These are phyloP conservation scores for Trichoderma brevicompactum DNA, from an alignment of 2,329 filamentous ascomycete genomes.

Conservation along the genomic window DNA sequence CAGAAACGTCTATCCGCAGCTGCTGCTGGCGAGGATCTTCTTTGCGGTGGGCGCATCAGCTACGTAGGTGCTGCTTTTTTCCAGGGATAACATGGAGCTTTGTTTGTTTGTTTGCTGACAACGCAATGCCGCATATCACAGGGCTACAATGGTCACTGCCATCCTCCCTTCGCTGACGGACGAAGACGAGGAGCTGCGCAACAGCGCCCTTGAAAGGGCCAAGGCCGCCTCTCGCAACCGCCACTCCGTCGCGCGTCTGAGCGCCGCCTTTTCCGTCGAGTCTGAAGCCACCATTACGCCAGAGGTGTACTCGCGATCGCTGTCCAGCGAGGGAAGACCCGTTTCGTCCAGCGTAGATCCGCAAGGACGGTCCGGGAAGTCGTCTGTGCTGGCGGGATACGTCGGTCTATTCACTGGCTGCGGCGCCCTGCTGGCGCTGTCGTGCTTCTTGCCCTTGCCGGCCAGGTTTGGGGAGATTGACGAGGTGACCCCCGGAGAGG, in stretches of 20 bases:
- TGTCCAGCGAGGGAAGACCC: slow-evolving; percentile 39
- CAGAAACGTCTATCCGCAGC: slow-evolving; percentile 82
- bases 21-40: slow-evolving; percentile 80
- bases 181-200: slow-evolving; percentile 45
- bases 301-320: slow-evolving; percentile 54
- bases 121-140: slow-evolving; percentile 36
- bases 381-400: slow-evolving; percentile 74
- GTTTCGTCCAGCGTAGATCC: slow-evolving; percentile 33
- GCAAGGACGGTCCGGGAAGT: slow-evolving; percentile 47
- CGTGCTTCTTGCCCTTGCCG: slow-evolving; percentile 84
- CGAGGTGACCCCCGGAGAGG: slow-evolving; percentile 72
- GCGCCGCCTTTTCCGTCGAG: slow-evolving; percentile 68
- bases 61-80: slow-evolving; percentile 57
- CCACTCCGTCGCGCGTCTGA: slow-evolving; percentile 51
- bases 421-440: slow-evolving; percentile 83
- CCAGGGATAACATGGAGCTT: not conserved
- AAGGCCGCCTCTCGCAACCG: slow-evolving; percentile 46
- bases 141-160: slow-evolving; percentile 94
- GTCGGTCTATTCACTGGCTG: slow-evolving; percentile 93
- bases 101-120: not conserved
- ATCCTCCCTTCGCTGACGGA: slow-evolving; percentile 76
- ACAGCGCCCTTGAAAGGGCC: slow-evolving; percentile 36
- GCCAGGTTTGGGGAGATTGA: slow-evolving; percentile 73
- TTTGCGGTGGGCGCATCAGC: slow-evolving; percentile 95
- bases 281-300: slow-evolving; percentile 79